A percentile compares a stretch with the other conserved stretches of the same genome.
Conservation (phyloP, 441 rosid species). For the Syzygium malaccense region DNA sequence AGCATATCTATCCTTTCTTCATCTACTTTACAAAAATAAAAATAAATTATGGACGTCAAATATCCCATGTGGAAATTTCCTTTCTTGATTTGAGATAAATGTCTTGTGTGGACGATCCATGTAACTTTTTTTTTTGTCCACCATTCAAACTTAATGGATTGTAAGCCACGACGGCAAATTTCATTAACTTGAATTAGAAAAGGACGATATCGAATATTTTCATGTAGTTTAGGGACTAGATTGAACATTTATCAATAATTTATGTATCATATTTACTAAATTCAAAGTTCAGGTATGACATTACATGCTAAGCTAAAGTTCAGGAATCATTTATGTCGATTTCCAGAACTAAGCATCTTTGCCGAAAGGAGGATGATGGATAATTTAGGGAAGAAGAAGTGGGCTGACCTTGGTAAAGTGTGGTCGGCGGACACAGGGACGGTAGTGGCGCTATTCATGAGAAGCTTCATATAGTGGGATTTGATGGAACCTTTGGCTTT, state of each 20-base stretch:
- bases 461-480: not conserved
- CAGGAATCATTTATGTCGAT: no score
- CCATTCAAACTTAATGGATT: not conserved
- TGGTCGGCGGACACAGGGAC: not conserved
- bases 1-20: no score
- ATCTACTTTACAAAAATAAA: not conserved
- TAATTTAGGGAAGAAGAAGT: not conserved
- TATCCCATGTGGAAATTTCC: not conserved
- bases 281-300: not conserved
- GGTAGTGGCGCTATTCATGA: not conserved
- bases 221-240: fast-evolving
- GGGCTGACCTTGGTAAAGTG: not conserved
- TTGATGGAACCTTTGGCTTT: not conserved
- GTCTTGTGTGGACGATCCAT: not conserved
- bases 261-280: fast-evolving
- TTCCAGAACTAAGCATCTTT: not conserved
- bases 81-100: not conserved
- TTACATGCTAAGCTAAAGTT: not conserved
- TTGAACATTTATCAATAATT: not conserved
- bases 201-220: not conserved
- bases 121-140: not conserved
- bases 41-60: not conserved
- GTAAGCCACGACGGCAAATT: not conserved
- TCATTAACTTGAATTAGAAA: not conserved
- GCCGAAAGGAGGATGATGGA: not conserved